phyloP scores from a whole-genome alignment of 495 filamentous ascomycete genomes.

The Penicillium alfredii region DNA sequence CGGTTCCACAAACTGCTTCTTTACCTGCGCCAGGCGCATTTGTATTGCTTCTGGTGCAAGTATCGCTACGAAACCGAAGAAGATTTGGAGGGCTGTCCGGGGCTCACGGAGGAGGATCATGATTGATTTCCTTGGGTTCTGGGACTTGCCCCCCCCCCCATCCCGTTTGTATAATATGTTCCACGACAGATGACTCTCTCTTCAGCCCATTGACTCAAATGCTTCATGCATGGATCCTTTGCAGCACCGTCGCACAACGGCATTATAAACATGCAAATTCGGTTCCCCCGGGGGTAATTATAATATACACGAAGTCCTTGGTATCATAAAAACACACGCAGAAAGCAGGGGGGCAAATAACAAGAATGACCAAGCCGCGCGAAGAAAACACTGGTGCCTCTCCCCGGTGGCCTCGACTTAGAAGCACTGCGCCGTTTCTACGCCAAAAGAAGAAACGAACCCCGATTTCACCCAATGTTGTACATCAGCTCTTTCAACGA shows the following conservation, averaged over 20 bases:
- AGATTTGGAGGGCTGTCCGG: conserved; percentile 84
- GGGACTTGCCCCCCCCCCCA: too few relatives aligned
- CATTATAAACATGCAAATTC: conserved; percentile 15
- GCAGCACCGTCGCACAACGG: too few relatives aligned
- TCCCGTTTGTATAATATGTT: conserved; percentile 5
- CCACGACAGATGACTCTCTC: too few relatives aligned
- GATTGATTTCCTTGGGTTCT: too few relatives aligned
- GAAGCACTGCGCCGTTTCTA: conserved; percentile 12
- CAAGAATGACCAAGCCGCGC: conserved; percentile 1
- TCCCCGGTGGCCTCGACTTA: background rate
- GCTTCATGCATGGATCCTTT: too few relatives aligned
- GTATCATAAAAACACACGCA: conserved; percentile 21
- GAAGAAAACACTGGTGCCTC: background rate
- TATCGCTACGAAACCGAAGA: conserved; percentile 57
- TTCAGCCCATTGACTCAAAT: too few relatives aligned
- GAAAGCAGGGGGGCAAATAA: too few relatives aligned
- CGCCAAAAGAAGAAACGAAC: conserved; percentile 7
- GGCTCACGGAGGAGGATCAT: conserved; percentile 85
- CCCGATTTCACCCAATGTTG: conserved; percentile 5
- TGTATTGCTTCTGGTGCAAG: conserved; percentile 98
- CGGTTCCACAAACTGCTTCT: conserved; percentile 56
- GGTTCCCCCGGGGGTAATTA: conserved; percentile 7
- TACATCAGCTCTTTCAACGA: conserved; percentile 33
- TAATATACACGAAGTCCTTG: conserved; percentile 24
- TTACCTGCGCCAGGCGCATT: conserved; percentile 61